A percentile compares a stretch with the other conserved stretches of the same genome.
These are phyloP conservation scores for Hyaloperonospora arabidopsidis DNA, from an alignment of 352 stramenopile genomes.

Conservation along the genomic window DNA sequence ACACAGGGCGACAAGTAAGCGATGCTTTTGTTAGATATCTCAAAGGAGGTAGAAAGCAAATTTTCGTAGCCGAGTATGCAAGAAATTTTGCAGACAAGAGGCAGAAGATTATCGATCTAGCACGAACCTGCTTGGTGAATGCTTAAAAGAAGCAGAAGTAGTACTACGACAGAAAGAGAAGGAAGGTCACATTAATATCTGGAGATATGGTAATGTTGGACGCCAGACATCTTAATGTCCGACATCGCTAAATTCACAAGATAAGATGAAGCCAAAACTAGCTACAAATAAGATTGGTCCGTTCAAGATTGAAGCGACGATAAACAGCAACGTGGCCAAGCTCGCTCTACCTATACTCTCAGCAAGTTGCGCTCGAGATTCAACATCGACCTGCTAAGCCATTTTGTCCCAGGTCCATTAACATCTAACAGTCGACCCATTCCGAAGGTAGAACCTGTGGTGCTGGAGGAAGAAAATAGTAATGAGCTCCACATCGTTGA, in stretches of 20 bases:
- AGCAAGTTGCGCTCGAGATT: neutral
- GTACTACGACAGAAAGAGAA: slow-evolving; percentile 15
- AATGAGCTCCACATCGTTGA: neutral
- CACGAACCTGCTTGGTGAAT: slow-evolving; percentile 3
- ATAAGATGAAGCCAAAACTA: too few species aligned
- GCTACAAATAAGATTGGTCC: neutral
- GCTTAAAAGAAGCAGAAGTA: slow-evolving; percentile 8
- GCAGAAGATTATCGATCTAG: slow-evolving; percentile 6
- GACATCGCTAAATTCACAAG: too few species aligned
- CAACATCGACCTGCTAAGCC: neutral
- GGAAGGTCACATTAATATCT: slow-evolving; percentile 4
- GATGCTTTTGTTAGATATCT: neutral
- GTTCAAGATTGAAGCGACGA: neutral
- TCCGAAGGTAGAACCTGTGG: neutral
- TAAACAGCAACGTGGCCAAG: neutral
- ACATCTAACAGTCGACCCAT: neutral
- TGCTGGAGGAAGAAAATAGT: neutral
- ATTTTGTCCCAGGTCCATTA: neutral
- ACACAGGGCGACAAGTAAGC: neutral
- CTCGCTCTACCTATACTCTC: neutral
- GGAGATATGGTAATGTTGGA: slow-evolving; percentile 9
- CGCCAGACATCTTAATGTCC: neutral
- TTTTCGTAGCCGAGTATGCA: neutral
- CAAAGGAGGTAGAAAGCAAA: too few species aligned
- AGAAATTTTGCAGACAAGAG: neutral